phyloP scores from a whole-genome alignment of 305 asterid genomes.

The Solanum hybrid region DNA sequence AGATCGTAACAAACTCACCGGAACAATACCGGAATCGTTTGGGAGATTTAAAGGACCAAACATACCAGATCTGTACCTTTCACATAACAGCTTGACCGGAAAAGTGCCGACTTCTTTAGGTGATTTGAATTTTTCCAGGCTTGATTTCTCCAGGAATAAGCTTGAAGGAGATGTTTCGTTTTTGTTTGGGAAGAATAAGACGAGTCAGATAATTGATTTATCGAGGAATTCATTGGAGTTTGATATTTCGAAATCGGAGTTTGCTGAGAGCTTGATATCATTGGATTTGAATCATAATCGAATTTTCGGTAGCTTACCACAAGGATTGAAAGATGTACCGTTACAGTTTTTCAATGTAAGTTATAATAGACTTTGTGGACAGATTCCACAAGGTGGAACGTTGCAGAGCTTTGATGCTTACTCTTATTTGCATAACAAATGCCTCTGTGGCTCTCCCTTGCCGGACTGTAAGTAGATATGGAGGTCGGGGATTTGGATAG shows the following conservation, averaged over 20 bases:
- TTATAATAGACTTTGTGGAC: constrained; percentile 40
- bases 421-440: constrained; percentile 20
- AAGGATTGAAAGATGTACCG: constrained; percentile 7
- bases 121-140: constrained; percentile 1
- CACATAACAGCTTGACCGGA: constrained; percentile 23
- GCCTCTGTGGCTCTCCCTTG: constrained; percentile 40
- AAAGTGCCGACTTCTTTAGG: constrained; percentile 18
- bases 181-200: constrained; percentile 26
- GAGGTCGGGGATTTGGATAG: not conserved
- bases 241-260: constrained; percentile 20
- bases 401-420: constrained; percentile 15
- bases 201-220: not conserved
- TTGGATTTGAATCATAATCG: constrained; percentile 27
- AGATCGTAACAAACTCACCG: constrained; percentile 26
- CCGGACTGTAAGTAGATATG: constrained; percentile 14
- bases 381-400: constrained; percentile 32
- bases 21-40: constrained; percentile 28
- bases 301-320: constrained; percentile 21
- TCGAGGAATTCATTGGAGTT: constrained; percentile 27
- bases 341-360: constrained; percentile 27
- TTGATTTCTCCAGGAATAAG: constrained; percentile 25
- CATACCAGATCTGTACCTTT: constrained; percentile 13
- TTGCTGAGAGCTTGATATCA: constrained; percentile 2
- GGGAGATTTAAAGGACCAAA: constrained; percentile 15
- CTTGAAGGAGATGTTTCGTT: constrained; percentile 27